These are phyloP conservation scores for Corniculantispora saksenae DNA, from an alignment of 2,329 filamentous ascomycete species.

Conservation along the genomic window DNA sequence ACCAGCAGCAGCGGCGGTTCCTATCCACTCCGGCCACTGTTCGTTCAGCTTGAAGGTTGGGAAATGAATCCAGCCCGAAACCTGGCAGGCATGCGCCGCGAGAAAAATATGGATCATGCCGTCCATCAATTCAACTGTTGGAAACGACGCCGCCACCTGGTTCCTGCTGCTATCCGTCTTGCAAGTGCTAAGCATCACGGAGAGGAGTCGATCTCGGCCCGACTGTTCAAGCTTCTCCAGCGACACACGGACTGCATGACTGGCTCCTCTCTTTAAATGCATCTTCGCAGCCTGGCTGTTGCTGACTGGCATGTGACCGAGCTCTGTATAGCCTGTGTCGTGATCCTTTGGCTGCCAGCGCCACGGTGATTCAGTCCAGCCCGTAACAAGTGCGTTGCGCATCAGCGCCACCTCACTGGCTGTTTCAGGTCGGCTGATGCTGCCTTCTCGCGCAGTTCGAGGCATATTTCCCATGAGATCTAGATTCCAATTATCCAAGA, in stretches of 20 bases:
- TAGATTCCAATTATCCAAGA: slow-evolving; percentile 51
- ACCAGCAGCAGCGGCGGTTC: slow-evolving; percentile 60
- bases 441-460: slow-evolving; percentile 23
- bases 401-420: slow-evolving; percentile 46
- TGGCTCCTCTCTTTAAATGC: slow-evolving; percentile 41
- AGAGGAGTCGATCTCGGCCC: slow-evolving; percentile 63
- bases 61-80: slow-evolving; percentile 63
- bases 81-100: slow-evolving; percentile 55
- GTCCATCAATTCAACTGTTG: slow-evolving; percentile 61
- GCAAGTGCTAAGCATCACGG: slow-evolving; percentile 62
- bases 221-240: slow-evolving; percentile 47
- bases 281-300: slow-evolving; percentile 39
- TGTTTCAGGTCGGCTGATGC: slow-evolving; percentile 34
- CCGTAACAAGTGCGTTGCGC: slow-evolving; percentile 47
- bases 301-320: slow-evolving; percentile 47
- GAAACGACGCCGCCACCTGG: slow-evolving; percentile 61
- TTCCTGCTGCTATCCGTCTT: slow-evolving; percentile 50
- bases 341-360: slow-evolving; percentile 48
- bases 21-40: slow-evolving; percentile 60
- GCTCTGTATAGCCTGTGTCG: slow-evolving; percentile 47
- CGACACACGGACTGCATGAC: slow-evolving; percentile 40
- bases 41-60: slow-evolving; percentile 58
- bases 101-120: slow-evolving; percentile 63
- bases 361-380: slow-evolving; percentile 54
- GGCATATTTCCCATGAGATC: slow-evolving; percentile 31